Evolutionary conservation across 179 eudicot genomes (phyloP).

Genomic region (Actinidia arguta): DNA sequence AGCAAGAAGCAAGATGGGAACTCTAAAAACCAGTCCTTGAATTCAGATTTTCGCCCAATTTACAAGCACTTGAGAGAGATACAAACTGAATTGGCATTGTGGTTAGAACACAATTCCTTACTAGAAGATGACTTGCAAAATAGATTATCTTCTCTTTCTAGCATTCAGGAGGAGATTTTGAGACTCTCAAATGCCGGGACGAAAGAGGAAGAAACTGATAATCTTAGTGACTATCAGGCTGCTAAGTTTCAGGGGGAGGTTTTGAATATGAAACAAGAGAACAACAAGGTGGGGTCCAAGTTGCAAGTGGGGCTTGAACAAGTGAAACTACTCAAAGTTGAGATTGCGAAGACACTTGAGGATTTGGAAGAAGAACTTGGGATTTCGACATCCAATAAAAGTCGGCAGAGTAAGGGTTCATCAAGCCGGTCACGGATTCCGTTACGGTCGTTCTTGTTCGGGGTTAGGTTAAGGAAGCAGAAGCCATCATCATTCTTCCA

Average conservation of each 20-base stretch:
- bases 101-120: slow-evolving; percentile 79
- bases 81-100: slow-evolving; percentile 72
- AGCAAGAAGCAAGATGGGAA: slow-evolving; percentile 39
- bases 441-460: slow-evolving; percentile 71
- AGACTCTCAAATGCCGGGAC: slow-evolving; percentile 40
- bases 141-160: slow-evolving; percentile 58
- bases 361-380: slow-evolving; percentile 65
- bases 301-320: slow-evolving; percentile 58
- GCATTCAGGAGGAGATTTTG: slow-evolving; percentile 71
- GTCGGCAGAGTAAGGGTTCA: slow-evolving; percentile 35
- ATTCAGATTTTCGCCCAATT: slow-evolving; percentile 68
- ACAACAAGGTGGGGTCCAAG: slow-evolving; percentile 74
- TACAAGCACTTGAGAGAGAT: slow-evolving; percentile 83
- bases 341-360: slow-evolving; percentile 46
- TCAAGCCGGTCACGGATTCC: slow-evolving; percentile 59
- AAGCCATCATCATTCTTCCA: slow-evolving; percentile 53
- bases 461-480: slow-evolving; percentile 67
- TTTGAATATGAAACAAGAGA: slow-evolving; percentile 87
- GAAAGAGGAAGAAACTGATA: slow-evolving; percentile 29
- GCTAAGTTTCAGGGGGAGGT: slow-evolving; percentile 92
- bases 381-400: slow-evolving; percentile 34
- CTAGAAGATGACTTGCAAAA: slow-evolving; percentile 70
- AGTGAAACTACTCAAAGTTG: slow-evolving; percentile 53
- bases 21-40: slow-evolving; percentile 25
- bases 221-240: slow-evolving; percentile 59